Percentiles rank a stretch among this genome's conserved stretches.
Evolutionary conservation across 192 early-diverging fungal species (phyloP).

Genomic region (Chytriomyces confervae): DNA sequence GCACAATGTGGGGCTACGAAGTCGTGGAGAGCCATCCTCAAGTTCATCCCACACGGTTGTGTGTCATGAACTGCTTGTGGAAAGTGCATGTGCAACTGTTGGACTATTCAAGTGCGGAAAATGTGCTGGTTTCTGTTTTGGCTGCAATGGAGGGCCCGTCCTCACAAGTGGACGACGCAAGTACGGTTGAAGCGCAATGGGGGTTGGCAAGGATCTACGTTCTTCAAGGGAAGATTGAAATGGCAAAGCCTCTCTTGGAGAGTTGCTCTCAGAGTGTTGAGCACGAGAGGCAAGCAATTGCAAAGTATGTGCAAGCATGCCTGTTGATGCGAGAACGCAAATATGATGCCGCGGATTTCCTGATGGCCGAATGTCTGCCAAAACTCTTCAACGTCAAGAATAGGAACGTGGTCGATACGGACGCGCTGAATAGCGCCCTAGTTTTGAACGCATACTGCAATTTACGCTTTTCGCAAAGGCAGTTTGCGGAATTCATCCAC

Average conservation of each 20-base stretch:
- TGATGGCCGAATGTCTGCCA: background rate
- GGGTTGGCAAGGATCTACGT: background rate
- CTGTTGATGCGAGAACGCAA: background rate
- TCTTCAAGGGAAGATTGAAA: background rate
- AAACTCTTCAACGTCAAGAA: background rate
- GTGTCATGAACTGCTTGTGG: conserved; percentile 1
- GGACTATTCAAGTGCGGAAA: background rate
- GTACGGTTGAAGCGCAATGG: background rate
- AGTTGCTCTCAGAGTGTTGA: background rate
- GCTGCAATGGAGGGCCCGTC: background rate
- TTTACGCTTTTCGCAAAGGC: background rate
- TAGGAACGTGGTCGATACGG: background rate
- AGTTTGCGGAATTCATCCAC: conserved; percentile 1
- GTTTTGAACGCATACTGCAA: background rate
- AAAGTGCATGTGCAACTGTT: background rate
- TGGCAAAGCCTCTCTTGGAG: background rate
- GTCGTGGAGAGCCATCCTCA: background rate
- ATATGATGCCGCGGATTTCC: background rate
- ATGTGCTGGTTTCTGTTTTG: background rate
- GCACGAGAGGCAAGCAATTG: background rate
- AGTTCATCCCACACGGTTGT: background rate
- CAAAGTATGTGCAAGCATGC: background rate
- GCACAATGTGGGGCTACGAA: too few species aligned
- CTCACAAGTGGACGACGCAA: background rate
- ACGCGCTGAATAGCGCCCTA: background rate